Percentiles rank a stretch among this genome's conserved stretches.
phyloP scores from a whole-genome alignment of 2,329 filamentous ascomycete genomes.

The Fusarium tuaranense region DNA sequence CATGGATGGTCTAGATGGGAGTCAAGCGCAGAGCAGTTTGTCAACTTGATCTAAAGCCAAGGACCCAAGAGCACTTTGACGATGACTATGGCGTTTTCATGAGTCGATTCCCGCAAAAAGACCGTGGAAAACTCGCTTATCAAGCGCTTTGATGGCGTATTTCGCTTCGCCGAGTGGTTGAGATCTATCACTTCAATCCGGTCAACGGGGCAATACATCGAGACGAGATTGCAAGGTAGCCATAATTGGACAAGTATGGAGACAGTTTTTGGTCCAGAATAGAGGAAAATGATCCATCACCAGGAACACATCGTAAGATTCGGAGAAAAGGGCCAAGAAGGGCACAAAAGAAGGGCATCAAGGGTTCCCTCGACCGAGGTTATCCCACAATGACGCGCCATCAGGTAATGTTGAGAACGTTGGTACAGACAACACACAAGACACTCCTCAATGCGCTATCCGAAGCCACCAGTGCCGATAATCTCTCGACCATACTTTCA shows the following conservation, averaged over 20 bases:
- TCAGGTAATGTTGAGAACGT: conserved; percentile 57
- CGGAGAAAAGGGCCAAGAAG: neutral
- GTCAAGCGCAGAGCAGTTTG: neutral
- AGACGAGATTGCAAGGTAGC: neutral
- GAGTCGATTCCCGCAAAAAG: conserved; percentile 37
- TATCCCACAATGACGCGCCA: conserved; percentile 12
- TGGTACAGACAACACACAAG: conserved; percentile 36
- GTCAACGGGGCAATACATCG: neutral
- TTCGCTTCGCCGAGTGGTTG: conserved; percentile 67
- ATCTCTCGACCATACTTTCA: conserved; percentile 21
- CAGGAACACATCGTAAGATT: neutral
- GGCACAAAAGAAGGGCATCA: neutral
- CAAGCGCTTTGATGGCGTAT: conserved; percentile 67
- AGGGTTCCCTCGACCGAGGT: neutral
- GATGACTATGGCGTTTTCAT: conserved; percentile 48
- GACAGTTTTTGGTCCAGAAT: neutral
- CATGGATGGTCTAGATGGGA: conserved; percentile 20
- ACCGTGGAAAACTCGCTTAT: conserved; percentile 56
- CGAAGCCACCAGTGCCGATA: conserved; percentile 26
- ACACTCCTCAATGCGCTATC: conserved; percentile 20
- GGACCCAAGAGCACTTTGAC: conserved; percentile 51
- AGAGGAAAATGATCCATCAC: neutral
- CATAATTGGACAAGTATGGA: neutral
- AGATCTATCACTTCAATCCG: conserved; percentile 40
- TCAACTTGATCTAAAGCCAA: conserved; percentile 38